Evolutionary conservation across 2,329 filamentous ascomycete genomes (phyloP).

Genomic region (Aspergillus fumigatus): DNA sequence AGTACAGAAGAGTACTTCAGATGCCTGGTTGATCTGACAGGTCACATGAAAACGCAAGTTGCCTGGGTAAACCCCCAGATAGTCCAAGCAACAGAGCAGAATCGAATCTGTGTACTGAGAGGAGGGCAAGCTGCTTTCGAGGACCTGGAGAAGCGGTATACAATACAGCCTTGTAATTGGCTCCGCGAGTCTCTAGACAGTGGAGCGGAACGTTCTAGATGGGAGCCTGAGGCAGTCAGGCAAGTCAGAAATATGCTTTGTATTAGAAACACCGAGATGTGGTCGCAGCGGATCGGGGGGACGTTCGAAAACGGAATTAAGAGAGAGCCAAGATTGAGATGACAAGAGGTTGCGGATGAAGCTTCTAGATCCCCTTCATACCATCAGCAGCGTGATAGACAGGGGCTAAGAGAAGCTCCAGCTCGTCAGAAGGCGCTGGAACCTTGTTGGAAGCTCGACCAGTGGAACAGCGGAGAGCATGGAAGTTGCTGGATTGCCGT

Average conservation of each 20-base stretch:
- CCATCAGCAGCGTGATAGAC: background rate
- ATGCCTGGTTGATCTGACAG: background rate
- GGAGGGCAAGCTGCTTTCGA: background rate
- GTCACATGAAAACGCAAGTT: background rate
- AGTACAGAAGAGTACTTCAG: background rate
- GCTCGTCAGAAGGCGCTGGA: slow-evolving; percentile 13
- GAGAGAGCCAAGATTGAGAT: background rate
- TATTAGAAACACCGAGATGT: no score
- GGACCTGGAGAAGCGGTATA: background rate
- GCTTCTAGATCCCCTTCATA: slow-evolving; percentile 2
- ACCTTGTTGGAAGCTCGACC: slow-evolving; percentile 4
- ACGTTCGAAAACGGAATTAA: background rate
- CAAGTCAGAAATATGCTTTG: background rate
- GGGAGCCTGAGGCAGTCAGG: slow-evolving; percentile 15
- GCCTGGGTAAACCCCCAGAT: background rate
- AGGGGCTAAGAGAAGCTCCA: background rate
- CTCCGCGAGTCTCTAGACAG: slow-evolving; percentile 2
- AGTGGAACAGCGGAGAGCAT: slow-evolving; percentile 15
- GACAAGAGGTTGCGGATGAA: background rate
- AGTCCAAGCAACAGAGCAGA: background rate
- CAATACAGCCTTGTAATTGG: slow-evolving; percentile 9
- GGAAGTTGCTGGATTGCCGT: slow-evolving; percentile 39
- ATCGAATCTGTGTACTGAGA: background rate
- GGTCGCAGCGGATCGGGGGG: background rate
- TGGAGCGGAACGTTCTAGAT: slow-evolving; percentile 34